Evolutionary conservation across 257 asterid genomes (phyloP).

Genomic region (Thymus mandschuricus): DNA sequence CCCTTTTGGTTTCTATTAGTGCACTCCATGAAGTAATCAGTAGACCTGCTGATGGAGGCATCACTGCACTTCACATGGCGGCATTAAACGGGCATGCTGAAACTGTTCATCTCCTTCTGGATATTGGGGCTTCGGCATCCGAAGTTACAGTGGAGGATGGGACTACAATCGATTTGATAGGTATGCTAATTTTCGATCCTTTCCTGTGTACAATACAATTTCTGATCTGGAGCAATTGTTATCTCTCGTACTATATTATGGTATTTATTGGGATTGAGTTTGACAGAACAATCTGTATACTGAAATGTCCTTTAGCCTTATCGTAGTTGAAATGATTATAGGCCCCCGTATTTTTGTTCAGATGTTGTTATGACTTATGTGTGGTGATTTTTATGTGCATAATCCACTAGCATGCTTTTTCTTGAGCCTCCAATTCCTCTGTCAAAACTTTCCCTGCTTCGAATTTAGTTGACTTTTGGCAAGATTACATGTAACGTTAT

Average conservation of each 20-base stretch:
- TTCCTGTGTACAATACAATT: not conserved
- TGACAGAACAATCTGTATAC: not conserved
- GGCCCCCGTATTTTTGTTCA: not conserved
- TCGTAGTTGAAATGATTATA: not conserved
- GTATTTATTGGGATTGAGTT: constrained; percentile 17
- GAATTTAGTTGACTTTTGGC: not conserved
- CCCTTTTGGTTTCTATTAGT: constrained; percentile 37
- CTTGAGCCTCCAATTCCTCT: not conserved
- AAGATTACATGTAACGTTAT: not conserved
- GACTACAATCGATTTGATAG: constrained; percentile 82
- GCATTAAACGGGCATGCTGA: constrained; percentile 81
- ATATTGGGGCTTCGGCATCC: constrained; percentile 74
- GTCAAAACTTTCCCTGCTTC: not conserved
- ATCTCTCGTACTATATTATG: not conserved
- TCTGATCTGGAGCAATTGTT: not conserved
- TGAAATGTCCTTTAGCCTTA: constrained; percentile 6
- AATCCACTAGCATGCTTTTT: not conserved
- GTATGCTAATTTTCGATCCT: constrained; percentile 32
- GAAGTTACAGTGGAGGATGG: constrained; percentile 76
- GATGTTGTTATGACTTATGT: not conserved
- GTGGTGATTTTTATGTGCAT: not conserved
- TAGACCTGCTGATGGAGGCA: constrained; percentile 88
- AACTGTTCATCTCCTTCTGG: constrained; percentile 75
- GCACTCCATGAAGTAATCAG: constrained; percentile 66
- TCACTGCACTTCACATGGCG: constrained; percentile 93